Evolutionary conservation across 306 rosid species (phyloP).

Genomic region (Dryas octopetala): DNA sequence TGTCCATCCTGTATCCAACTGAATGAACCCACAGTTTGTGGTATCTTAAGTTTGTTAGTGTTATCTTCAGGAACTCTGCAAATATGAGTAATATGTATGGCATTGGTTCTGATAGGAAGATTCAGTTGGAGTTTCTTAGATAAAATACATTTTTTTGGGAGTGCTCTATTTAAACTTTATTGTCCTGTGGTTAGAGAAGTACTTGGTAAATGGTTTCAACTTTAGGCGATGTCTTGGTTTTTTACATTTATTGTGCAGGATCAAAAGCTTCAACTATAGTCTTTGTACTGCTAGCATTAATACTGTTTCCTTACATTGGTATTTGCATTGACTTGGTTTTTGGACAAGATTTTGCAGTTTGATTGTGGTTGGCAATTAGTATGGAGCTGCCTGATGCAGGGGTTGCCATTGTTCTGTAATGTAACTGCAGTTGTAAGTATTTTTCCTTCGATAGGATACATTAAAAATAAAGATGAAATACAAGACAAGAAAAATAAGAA

Average conservation of each 20-base stretch:
- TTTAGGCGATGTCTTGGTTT: slow-evolving; percentile 1
- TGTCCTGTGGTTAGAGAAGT: not conserved
- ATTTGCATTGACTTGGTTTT: slow-evolving; percentile 28
- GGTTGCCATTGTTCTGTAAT: slow-evolving; percentile 74
- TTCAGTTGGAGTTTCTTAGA: not conserved
- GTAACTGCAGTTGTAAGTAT: slow-evolving; percentile 70
- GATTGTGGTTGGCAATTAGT: slow-evolving; percentile 68
- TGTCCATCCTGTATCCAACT: not conserved
- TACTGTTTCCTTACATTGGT: slow-evolving; percentile 4
- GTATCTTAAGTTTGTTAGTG: not conserved
- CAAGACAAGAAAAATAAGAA: not conserved
- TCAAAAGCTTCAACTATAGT: slow-evolving; percentile 2
- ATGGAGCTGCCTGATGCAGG: slow-evolving; percentile 77
- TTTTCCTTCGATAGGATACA: not conserved
- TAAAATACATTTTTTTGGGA: not conserved
- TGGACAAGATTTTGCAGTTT: slow-evolving; percentile 51
- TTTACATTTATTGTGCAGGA: not conserved
- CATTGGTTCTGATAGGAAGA: not conserved
- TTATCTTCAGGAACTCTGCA: not conserved
- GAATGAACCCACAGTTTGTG: not conserved
- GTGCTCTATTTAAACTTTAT: not conserved
- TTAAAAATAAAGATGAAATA: not conserved
- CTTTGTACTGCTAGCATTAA: slow-evolving; percentile 9
- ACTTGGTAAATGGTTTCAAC: not conserved
- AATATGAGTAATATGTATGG: not conserved